A percentile compares a stretch with the other conserved stretches of the same genome.
phyloP scores from a whole-genome alignment of 1,139 yeast genomes.

The Zygoascus meyerae region DNA sequence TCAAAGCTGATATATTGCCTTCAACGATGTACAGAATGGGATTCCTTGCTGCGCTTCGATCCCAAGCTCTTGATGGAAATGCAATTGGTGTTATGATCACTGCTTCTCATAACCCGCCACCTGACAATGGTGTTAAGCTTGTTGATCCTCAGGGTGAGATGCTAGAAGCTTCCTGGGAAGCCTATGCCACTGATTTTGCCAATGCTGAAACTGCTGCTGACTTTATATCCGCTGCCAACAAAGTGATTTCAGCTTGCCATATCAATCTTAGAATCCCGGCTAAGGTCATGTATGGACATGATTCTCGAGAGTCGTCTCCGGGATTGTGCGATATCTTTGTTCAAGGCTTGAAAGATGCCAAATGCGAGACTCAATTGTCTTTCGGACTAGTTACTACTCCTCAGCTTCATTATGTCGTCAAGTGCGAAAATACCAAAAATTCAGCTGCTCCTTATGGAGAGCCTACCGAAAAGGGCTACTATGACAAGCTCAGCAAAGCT shows the following conservation, averaged over 20 bases:
- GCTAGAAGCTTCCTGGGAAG: conserved; percentile 84
- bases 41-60: conserved; percentile 72
- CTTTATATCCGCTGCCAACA: conserved; percentile 33
- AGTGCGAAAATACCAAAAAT: conserved; percentile 55
- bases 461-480: conserved; percentile 66
- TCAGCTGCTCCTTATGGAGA: conserved; percentile 49
- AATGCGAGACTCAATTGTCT: conserved; percentile 46
- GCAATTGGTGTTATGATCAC: conserved; percentile 85
- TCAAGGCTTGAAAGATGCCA: conserved; percentile 54
- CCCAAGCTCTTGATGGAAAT: conserved; percentile 60
- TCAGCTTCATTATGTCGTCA: conserved; percentile 82
- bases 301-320: conserved; percentile 65
- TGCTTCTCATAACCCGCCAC: conserved; percentile 94
- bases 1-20: conserved; percentile 63
- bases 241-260: conserved; percentile 33
- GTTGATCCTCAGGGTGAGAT: conserved; percentile 93
- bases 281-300: conserved; percentile 48
- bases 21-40: conserved; percentile 85
- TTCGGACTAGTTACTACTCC: conserved; percentile 85
- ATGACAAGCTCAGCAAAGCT: conserved; percentile 51
- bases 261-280: conserved; percentile 42
- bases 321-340: conserved; percentile 55
- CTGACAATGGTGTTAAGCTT: conserved; percentile 92
- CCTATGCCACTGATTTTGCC: conserved; percentile 72
- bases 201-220: conserved; percentile 46